Evolutionary conservation across 1,139 yeast genomes (phyloP).

Genomic region (Yamadazyma friedrichii): DNA sequence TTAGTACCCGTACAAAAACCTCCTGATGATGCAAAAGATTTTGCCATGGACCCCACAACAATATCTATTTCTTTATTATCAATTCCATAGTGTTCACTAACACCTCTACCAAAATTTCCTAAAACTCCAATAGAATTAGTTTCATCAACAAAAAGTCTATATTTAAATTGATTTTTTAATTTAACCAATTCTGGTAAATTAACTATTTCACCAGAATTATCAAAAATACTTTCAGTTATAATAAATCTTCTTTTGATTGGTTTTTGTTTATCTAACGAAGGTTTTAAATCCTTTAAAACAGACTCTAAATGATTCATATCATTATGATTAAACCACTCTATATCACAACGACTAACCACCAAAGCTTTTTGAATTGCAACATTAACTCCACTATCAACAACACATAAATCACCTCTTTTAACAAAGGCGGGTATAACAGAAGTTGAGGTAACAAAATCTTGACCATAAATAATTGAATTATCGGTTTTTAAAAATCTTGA

Average conservation of each 20-base stretch:
- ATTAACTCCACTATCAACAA: conserved; percentile 80
- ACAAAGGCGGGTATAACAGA: conserved; percentile 96
- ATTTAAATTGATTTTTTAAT: conserved; percentile 78
- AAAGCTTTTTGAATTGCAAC: conserved; percentile 86
- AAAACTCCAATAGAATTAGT: conserved; percentile 80
- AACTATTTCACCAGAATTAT: conserved; percentile 78
- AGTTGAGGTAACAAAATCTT: conserved; percentile 87
- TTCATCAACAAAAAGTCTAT: conserved; percentile 85
- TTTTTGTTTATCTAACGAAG: conserved; percentile 61
- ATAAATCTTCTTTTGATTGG: conserved; percentile 86
- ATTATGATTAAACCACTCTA: conserved; percentile 84
- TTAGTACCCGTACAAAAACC: conserved; percentile 89
- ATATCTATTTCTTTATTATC: conserved; percentile 74
- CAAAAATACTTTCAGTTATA: conserved; percentile 86
- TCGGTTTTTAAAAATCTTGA: conserved; percentile 76
- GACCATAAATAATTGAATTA: conserved; percentile 83
- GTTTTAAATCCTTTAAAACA: conserved; percentile 60
- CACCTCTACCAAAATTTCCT: conserved; percentile 85
- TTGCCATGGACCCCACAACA: conserved; percentile 84
- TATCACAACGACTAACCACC: conserved; percentile 79
- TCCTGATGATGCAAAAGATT: conserved; percentile 85
- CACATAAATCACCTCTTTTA: conserved; percentile 90
- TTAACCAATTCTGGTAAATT: conserved; percentile 67
- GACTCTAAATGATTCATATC: conserved; percentile 80
- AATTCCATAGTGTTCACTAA: conserved; percentile 66